Base-by-base conservation (phyloP, 1,139 yeast species). In the Yamadazyma friedrichii region DNA sequence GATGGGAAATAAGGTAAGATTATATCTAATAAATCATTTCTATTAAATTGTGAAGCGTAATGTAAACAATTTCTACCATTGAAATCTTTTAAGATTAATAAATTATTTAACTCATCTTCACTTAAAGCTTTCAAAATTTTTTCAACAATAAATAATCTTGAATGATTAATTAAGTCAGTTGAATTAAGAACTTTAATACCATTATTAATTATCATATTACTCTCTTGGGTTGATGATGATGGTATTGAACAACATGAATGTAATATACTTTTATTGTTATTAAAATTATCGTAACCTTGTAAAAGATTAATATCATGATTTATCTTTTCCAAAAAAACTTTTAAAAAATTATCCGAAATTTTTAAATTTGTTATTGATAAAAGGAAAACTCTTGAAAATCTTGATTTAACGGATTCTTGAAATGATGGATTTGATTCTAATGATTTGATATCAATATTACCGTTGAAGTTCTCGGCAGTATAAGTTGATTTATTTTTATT, bases 11-110 rank as follows among this genome's bases (percentile, higher is more conserved):
- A 46, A 0, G 71, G 67, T 27, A 67, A 58, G 11, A 83, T 58
- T 2, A 74, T 59, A 31, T 67, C 65, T 25, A 84, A 67, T 26
- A 84, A 61, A 46, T 81, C 88, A 17, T 70, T 56, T 44, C 86
- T 64, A 36, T 85, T 84, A 48, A 76, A 64, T 52, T 84, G 89
- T 6, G 95, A 78, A 1, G 96, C 95, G 58, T 91, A 88, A 61
- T 93, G 98, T 11, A 93, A 65, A 31, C 98, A 91, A 2, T 84
- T 82, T 51, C 94, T 75, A 4, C 95, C 96, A 51, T 86, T 83
- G 33, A 76, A 74, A 55, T 85, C 94, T 43, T 65, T 69, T 16
- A 70, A 61, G 5, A 70, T 61, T 8, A 72, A 56, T 9, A 71
- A 48, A 4, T 54, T 52, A 8, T 49, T 42, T 6, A 61, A 48